Percentiles rank a stretch among this genome's conserved stretches.
phyloP scores from a whole-genome alignment of 306 rosid species.

The Trifolium repens region DNA sequence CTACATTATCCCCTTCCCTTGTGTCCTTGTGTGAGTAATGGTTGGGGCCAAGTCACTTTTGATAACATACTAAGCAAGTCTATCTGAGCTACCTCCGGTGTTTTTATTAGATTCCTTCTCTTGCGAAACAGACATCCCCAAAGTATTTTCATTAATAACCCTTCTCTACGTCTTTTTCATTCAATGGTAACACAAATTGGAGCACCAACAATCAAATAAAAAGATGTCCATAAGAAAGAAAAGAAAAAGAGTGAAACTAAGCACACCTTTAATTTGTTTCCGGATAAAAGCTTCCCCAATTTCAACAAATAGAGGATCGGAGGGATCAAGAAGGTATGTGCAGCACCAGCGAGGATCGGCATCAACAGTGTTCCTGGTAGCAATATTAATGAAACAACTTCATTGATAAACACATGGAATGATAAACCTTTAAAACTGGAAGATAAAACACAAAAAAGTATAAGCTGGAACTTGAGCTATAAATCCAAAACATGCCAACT shows the following conservation, averaged over 20 bases:
- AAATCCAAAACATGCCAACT: constrained; percentile 29
- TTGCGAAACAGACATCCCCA: background rate
- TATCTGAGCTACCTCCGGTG: background rate
- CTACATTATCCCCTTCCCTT: background rate
- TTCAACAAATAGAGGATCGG: constrained; percentile 89
- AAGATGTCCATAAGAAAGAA: background rate
- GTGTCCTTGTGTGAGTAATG: background rate
- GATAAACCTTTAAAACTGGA: constrained; percentile 17
- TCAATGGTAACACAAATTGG: background rate
- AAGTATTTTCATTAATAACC: background rate
- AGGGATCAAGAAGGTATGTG: constrained; percentile 92
- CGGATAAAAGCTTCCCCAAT: constrained; percentile 82
- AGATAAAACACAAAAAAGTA: background rate
- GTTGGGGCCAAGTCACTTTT: background rate
- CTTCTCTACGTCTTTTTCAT: background rate
- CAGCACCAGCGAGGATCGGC: constrained; percentile 87
- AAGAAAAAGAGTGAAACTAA: constrained; percentile 8
- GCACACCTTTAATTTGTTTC: constrained; percentile 78
- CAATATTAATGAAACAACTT: constrained; percentile 43
- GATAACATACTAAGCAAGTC: background rate
- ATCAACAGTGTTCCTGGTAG: constrained; percentile 76
- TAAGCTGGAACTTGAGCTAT: constrained; percentile 12
- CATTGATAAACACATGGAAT: constrained; percentile 32
- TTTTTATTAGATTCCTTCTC: background rate
- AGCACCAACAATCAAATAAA: background rate